Percentiles rank a stretch among this genome's conserved stretches.
These are phyloP conservation scores for Termitomyces sp. DNA, from an alignment of 768 basidiomycete genomes.

Conservation along the genomic window DNA sequence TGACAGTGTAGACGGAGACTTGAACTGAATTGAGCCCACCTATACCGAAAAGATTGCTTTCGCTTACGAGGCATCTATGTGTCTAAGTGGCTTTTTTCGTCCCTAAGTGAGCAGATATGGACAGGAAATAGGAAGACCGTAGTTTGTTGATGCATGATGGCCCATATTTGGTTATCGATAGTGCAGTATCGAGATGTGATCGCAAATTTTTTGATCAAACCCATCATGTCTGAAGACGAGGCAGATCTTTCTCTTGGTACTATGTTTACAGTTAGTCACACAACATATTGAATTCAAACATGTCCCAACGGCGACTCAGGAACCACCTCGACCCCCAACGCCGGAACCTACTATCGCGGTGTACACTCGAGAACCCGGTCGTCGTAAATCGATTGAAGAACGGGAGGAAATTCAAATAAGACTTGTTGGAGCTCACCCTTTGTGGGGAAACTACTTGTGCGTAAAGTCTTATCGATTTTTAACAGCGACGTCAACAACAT, in stretches of 20 bases:
- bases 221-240: slow-evolving; percentile 13
- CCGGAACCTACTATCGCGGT: slow-evolving; percentile 52
- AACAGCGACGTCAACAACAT: not conserved
- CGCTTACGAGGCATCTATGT: not conserved
- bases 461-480: slow-evolving; percentile 7
- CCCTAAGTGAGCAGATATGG: not conserved
- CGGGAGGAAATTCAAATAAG: slow-evolving; percentile 50
- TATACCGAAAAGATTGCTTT: too few species aligned
- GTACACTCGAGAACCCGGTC: slow-evolving; percentile 36
- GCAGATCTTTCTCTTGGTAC: slow-evolving; percentile 10
- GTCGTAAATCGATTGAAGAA: slow-evolving; percentile 11
- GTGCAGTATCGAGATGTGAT: not conserved
- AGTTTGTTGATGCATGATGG: too few species aligned
- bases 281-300: not conserved
- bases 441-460: slow-evolving; percentile 81
- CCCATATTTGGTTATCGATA: not conserved
- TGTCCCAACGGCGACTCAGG: slow-evolving; percentile 30
- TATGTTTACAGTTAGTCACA: slow-evolving; percentile 44
- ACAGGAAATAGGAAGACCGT: not conserved
- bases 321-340: slow-evolving; percentile 60
- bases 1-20: not conserved
- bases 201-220: not conserved
- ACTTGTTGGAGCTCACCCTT: slow-evolving; percentile 73
- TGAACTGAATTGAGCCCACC: too few species aligned
- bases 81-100: too few species aligned